A percentile compares a stretch with the other conserved stretches of the same genome.
Evolutionary conservation across 2,329 filamentous ascomycete species (phyloP).

Genomic region (Aspergillus quadricinctus): DNA sequence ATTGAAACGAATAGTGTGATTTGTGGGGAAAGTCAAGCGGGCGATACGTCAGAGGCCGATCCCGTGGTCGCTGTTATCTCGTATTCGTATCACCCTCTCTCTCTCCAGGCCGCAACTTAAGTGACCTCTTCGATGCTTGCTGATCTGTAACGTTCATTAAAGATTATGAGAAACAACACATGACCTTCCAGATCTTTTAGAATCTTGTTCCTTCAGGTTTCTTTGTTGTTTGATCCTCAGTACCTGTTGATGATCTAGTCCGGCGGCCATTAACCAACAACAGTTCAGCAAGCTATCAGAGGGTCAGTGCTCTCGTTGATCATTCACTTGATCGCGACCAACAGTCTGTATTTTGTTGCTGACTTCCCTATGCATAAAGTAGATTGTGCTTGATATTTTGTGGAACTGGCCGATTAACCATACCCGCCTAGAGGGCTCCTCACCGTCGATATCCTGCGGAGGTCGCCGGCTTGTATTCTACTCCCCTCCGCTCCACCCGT

Average conservation of each 20-base stretch:
- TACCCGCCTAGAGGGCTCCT: not conserved
- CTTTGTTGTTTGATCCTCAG: not conserved
- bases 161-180: not conserved
- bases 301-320: not conserved
- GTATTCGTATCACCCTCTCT: constrained; percentile 4
- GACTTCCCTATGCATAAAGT: not conserved
- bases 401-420: not conserved
- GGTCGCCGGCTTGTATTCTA: not conserved
- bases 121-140: not conserved
- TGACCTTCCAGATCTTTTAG: not conserved
- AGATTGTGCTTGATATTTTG: not conserved
- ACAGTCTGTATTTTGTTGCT: not conserved
- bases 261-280: not conserved
- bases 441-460: not conserved
- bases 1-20: constrained; percentile 11
- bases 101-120: not conserved
- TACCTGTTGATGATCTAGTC: not conserved
- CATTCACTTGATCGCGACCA: not conserved
- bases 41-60: constrained; percentile 25
- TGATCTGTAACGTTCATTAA: not conserved
- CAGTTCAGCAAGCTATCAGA: not conserved
- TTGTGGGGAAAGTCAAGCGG: constrained; percentile 13
- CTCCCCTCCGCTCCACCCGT: not conserved
- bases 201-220: not conserved
- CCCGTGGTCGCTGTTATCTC: constrained; percentile 11